phyloP scores from a whole-genome alignment of 1,139 yeast species.

The Taphrina confusa region DNA sequence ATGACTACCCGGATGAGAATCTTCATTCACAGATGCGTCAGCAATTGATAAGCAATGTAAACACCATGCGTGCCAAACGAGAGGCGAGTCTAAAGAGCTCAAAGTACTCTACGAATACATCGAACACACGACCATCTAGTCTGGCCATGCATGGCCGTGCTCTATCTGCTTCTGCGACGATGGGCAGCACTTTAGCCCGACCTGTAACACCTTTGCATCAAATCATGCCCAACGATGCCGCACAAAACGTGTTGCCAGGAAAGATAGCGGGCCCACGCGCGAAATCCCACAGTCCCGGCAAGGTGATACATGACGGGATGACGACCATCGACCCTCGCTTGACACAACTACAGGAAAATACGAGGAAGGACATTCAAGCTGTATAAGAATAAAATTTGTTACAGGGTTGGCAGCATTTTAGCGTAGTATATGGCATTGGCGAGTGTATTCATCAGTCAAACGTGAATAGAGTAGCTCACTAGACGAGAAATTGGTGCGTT shows the following conservation, averaged over 20 bases:
- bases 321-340: slow-evolving; percentile 15
- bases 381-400: too few relatives aligned
- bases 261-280: neutral
- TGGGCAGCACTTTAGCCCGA: neutral
- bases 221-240: neutral
- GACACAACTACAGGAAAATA: slow-evolving; percentile 4
- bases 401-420: too few relatives aligned
- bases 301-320: neutral
- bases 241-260: neutral
- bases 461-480: too few relatives aligned
- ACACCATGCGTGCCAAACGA: slow-evolving; percentile 13
- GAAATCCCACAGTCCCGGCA: slow-evolving; percentile 2
- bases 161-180: slow-evolving; percentile 2
- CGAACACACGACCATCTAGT: neutral
- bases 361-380: neutral
- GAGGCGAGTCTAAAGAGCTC: slow-evolving; percentile 11
- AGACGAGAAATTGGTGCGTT: too few relatives aligned
- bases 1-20: slow-evolving; percentile 15
- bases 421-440: too few relatives aligned
- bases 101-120: neutral
- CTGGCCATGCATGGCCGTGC: neutral
- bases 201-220: slow-evolving; percentile 20
- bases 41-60: slow-evolving; percentile 15
- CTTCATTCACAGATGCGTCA: slow-evolving; percentile 15
- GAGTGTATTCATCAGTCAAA: too few relatives aligned